Evolutionary conservation across 495 filamentous ascomycete species (phyloP), one percentile per base, ranked within the genome.

Genomic region (Penicillium goetzii): DNA sequence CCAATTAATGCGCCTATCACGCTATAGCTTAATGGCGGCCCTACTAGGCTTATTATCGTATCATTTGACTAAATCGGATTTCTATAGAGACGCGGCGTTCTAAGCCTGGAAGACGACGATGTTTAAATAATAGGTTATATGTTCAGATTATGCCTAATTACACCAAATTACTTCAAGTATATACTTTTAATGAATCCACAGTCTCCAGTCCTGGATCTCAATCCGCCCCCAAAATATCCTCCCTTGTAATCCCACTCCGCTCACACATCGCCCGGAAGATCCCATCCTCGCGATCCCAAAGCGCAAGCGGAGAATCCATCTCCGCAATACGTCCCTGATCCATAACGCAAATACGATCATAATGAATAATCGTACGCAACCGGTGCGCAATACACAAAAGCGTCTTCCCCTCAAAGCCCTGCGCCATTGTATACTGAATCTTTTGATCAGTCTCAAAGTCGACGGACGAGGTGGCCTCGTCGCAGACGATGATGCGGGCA

Each of bases 381-480:
- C 94, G 84, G 76, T 98, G 94, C n/a, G 94, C 94, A 74, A 99
- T 97, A 76, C 92, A 97, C 53, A 99, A 79, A 61, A 99, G 71
- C 43, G 94, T 99, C 82, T 89, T 92, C 41, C 93, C 95, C 60
- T 85, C 82, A 78, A 99, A 99, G 0, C 89, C 95, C 17, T 85
- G 83, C 2, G 90, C 88, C 75, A 99, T 97, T 7, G 94, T 96
- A 47, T 80, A 79, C 79, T 99, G 95, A 74, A 99, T 97, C 83
- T 93, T 93, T 76, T 91, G 86, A 66, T 99, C 94, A 12, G 95
- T 99, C 73, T 97, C 94, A 78, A 97, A 93, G 76, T 99, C 94
- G 6, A 99, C 93, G 5, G 86, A 90, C 4, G 88, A 91, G 0
- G 94, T 99, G 0, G 95, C 94, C 76, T 97, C 95, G 79, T 99